These are phyloP conservation scores for Eucalyptus tenuipes DNA, from an alignment of 345 rosid genomes.

Conservation along the genomic window DNA sequence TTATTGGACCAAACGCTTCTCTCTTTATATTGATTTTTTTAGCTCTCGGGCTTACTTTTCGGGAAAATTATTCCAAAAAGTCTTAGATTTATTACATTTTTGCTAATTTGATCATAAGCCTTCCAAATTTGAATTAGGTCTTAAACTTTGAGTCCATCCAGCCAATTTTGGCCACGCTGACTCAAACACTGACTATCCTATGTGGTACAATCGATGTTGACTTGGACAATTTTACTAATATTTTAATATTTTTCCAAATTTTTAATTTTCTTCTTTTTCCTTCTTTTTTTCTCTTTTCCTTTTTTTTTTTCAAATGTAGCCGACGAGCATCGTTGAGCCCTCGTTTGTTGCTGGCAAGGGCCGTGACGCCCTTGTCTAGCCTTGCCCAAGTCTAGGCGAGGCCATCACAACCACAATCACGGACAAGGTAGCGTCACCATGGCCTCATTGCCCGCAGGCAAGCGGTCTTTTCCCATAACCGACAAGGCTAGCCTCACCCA, in stretches of 20 bases:
- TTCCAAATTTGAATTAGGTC: no score
- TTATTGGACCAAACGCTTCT: background rate
- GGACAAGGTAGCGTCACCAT: no score
- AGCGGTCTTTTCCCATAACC: no score
- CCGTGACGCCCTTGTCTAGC: no score
- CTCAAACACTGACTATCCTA: background rate
- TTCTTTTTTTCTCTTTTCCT: no score
- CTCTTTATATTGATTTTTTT: background rate
- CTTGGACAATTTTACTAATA: no score
- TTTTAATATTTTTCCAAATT: no score
- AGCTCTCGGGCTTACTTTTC: background rate
- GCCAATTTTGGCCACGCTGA: fast-evolving
- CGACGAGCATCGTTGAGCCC: fast-evolving
- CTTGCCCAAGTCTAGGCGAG: no score
- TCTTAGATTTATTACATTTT: no score
- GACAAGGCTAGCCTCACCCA: fast-evolving
- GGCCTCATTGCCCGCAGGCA: fast-evolving
- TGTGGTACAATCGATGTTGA: fast-evolving
- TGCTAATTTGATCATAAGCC: fast-evolving
- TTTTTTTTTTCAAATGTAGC: fast-evolving
- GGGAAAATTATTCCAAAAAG: fast-evolving
- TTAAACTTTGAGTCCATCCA: no score
- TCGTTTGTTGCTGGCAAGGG: fast-evolving
- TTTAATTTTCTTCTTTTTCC: no score
- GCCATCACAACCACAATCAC: no score